Evolutionary conservation across 768 basidiomycete genomes (phyloP).

Genomic region (Paxillus rubicundulus): DNA sequence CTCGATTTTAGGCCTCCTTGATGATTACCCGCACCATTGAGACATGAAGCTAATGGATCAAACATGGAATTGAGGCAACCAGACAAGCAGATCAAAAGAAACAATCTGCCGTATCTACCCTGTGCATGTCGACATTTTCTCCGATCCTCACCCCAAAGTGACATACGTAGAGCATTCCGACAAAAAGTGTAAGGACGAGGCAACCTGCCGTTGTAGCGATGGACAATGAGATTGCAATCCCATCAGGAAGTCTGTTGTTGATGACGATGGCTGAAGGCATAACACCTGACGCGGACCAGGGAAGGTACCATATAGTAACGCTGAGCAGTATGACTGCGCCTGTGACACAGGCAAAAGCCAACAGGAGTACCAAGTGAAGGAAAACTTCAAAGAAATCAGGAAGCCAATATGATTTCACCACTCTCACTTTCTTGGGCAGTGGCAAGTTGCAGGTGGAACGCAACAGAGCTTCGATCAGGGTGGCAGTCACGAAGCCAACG

Average conservation of each 20-base stretch:
- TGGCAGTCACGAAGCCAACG: slow-evolving; percentile 15
- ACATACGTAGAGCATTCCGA: neutral
- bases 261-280: neutral
- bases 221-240: neutral
- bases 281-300: neutral
- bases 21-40: too few relatives aligned
- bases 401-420: neutral
- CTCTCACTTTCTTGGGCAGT: neutral
- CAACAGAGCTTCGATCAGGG: neutral
- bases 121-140: neutral
- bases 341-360: neutral
- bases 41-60: too few relatives aligned
- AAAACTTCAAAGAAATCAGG: neutral
- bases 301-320: neutral
- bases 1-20: too few relatives aligned
- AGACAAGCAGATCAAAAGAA: neutral
- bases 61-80: too few relatives aligned
- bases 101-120: neutral
- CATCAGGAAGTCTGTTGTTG: neutral
- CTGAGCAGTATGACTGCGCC: neutral
- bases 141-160: neutral
- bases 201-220: neutral
- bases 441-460: neutral
- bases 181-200: neutral
- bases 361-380: neutral